Evolutionary conservation across 352 stramenopile species (phyloP).

Genomic region (Phytophthora boehmeriae): DNA sequence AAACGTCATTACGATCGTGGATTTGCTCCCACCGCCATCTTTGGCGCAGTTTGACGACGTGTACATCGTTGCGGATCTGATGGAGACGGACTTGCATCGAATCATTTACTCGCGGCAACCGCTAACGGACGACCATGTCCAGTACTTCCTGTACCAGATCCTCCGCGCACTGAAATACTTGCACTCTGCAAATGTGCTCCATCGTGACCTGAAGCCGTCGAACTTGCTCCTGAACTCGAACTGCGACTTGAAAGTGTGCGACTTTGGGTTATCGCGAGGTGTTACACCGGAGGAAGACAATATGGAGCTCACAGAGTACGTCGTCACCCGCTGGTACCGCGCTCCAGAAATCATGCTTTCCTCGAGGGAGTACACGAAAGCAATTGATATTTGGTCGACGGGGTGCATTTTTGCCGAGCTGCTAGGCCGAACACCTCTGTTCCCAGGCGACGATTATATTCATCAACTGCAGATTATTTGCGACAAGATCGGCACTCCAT

Average conservation of each 20-base stretch:
- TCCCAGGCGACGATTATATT: conserved; percentile 98
- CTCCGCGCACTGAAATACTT: conserved; percentile 95
- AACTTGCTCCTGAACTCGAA: conserved; percentile 97
- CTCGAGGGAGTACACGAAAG: conserved; percentile 95
- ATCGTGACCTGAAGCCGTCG: conserved; percentile 97
- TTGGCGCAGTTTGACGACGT: conserved; percentile 97
- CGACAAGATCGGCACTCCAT: conserved; percentile 89
- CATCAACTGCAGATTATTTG: conserved; percentile 98
- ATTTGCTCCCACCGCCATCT: conserved; percentile 93
- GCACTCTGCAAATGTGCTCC: conserved; percentile 93
- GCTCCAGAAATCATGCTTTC: conserved; percentile 97
- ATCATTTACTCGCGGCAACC: conserved; percentile 97
- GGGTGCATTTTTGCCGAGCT: conserved; percentile 96
- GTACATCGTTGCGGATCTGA: conserved; percentile 98
- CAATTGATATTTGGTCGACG: conserved; percentile 96
- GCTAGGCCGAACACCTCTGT: conserved; percentile 90
- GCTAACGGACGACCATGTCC: conserved; percentile 93
- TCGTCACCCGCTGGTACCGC: conserved; percentile 94
- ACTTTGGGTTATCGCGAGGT: conserved; percentile 91
- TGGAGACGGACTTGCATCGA: conserved; percentile 98
- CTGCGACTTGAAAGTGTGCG: conserved; percentile 93
- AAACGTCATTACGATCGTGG: conserved; percentile 96
- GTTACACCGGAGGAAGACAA: conserved; percentile 86
- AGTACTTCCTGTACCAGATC: conserved; percentile 97
- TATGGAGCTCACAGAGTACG: conserved; percentile 93